A percentile compares a stretch with the other conserved stretches of the same genome.
Conservation (phyloP, 2,329 filamentous ascomycete species). For the Sporothrix humicola region DNA sequence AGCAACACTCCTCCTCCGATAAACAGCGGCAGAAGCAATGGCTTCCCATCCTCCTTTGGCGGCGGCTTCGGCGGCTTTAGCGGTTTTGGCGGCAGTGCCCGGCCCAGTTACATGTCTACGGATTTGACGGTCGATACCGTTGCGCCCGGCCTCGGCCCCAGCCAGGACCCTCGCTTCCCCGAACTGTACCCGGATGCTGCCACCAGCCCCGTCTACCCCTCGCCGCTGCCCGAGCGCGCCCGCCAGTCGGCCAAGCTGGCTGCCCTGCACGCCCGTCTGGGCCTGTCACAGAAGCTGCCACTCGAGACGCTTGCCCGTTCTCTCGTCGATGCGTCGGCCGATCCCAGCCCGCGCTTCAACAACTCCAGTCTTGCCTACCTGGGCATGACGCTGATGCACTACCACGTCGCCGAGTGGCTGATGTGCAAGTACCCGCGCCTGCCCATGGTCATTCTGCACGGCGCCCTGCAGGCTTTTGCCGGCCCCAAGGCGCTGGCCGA, state of each 20-base stretch:
- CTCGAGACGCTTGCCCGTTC: slow-evolving; percentile 84
- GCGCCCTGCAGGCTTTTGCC: slow-evolving; percentile 82
- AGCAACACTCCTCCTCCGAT: background rate
- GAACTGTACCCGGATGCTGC: slow-evolving; percentile 44
- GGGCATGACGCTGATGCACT: slow-evolving; percentile 81
- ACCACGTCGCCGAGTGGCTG: slow-evolving; percentile 87
- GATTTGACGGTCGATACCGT: background rate
- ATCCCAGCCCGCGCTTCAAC: slow-evolving; percentile 80
- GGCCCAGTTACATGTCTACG: background rate
- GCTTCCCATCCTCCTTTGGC: slow-evolving; percentile 14
- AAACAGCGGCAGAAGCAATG: background rate
- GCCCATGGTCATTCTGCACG: slow-evolving; percentile 84
- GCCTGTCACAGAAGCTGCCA: slow-evolving; percentile 80
- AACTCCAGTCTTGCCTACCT: slow-evolving; percentile 83
- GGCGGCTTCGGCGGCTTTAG: slow-evolving; percentile 10
- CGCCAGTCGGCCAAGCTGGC: slow-evolving; percentile 83
- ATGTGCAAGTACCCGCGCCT: slow-evolving; percentile 89
- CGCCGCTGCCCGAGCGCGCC: slow-evolving; percentile 71
- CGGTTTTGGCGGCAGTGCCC: background rate
- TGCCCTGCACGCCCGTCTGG: slow-evolving; percentile 87
- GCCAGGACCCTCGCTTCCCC: slow-evolving; percentile 36
- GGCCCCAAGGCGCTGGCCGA: slow-evolving; percentile 75
- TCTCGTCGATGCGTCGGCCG: slow-evolving; percentile 84
- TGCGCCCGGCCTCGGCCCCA: slow-evolving; percentile 24
- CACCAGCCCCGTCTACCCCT: slow-evolving; percentile 58